Evolutionary conservation across 2,329 filamentous ascomycete species (phyloP), one percentile per base, ranked within the genome.

Genomic region (Tolypocladium paradoxum): DNA sequence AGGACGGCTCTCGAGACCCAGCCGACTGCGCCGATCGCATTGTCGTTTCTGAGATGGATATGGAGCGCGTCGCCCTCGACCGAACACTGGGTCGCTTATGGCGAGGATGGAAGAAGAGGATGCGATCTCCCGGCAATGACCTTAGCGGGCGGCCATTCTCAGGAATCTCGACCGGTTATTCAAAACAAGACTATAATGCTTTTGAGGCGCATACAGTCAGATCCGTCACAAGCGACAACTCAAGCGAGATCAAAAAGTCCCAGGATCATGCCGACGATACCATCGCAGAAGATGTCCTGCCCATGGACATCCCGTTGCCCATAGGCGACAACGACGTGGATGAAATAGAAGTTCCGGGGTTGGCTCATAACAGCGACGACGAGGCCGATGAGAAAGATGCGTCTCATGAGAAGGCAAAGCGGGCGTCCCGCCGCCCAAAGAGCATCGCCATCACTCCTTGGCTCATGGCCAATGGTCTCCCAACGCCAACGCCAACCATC

Each of bases 31-130:
- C 79, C 40, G 83, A 88, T 57, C 81, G 83, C 18, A 77, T 95
- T 51, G 75, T 91, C n/a, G 84, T 99, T 29, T 88, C 95, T 62
- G 92, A 97, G 62, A 74, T 83, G 52, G 93, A 99, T 65, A 89
- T 96, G 77, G 93, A 97, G 65, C 89, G 91, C 60, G 82, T 97
- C 58, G 92, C 92, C 8, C 76, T 97, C 55, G 95, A 96, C 65
- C 81, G 90, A 54, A 91, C 89, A 2, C 74, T 99, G 1, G 93
- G 93, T 22, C 79, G 91, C 49, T 75, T 97, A 45, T 99, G 93
- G 93, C 83, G 93, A 61, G 87, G 88, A 29, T 99, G 93, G 93
- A 90, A 93, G 71, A 96, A 96, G 73, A 82, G 87, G 57, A 78
- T 88, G 60, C 81, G 88, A 54, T 77, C 78, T 7, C 80, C 82